Evolutionary conservation across 495 filamentous ascomycete genomes (phyloP).

Genomic region (Durotheca rogersii): DNA sequence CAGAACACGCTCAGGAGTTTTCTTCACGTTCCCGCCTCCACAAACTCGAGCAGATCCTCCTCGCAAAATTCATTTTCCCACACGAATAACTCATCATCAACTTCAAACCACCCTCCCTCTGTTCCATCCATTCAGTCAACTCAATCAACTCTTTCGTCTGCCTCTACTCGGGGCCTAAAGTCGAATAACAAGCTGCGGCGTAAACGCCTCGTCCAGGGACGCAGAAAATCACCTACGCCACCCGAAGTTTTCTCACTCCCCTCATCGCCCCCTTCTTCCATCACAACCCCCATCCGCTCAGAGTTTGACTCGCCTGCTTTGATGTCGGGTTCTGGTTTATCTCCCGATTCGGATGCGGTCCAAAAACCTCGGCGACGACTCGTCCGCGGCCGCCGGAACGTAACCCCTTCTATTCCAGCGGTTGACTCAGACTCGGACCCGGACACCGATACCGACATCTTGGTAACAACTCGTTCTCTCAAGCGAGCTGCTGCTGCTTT

Average conservation of each 20-base stretch:
- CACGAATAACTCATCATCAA: slow-evolving; percentile 11
- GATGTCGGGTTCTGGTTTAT: neutral
- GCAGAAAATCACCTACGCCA: slow-evolving; percentile 24
- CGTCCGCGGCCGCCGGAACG: neutral
- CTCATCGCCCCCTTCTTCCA: slow-evolving; percentile 23
- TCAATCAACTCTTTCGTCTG: too few species aligned
- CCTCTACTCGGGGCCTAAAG: too few species aligned
- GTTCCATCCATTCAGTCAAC: neutral
- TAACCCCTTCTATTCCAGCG: neutral
- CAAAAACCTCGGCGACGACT: neutral
- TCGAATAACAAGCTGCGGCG: slow-evolving; percentile 16
- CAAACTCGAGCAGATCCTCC: slow-evolving; percentile 9
- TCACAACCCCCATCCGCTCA: slow-evolving; percentile 22
- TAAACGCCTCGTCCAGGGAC: slow-evolving; percentile 29
- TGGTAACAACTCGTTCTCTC: neutral
- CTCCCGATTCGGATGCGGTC: neutral
- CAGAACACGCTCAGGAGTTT: slow-evolving; percentile 14
- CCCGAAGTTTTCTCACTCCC: slow-evolving; percentile 29
- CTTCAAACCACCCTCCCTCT: neutral
- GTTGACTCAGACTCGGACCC: neutral
- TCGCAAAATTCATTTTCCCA: slow-evolving; percentile 12
- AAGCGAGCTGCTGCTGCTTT: neutral
- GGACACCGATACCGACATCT: neutral
- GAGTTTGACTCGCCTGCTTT: neutral
- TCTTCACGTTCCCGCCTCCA: slow-evolving; percentile 2